Percentiles rank a stretch among this genome's conserved stretches.
phyloP scores from a whole-genome alignment of 345 rosid species.

The Acer campestre region DNA sequence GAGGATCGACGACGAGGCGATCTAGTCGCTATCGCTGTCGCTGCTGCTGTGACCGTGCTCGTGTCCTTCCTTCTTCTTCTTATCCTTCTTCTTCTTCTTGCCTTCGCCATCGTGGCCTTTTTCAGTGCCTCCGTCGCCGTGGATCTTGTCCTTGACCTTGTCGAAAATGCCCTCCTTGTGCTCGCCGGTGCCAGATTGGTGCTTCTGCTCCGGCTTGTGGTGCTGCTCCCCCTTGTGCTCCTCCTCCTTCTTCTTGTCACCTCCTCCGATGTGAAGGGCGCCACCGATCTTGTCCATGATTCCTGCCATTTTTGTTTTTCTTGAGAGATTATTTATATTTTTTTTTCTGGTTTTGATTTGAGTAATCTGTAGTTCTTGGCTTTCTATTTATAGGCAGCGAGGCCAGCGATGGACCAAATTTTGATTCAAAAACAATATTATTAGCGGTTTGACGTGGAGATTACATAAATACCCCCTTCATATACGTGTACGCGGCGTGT shows the following conservation, averaged over 20 bases:
- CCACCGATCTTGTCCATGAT: constrained; percentile 65
- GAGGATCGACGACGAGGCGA: background rate
- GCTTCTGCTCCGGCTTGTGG: constrained; percentile 29
- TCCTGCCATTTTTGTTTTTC: constrained; percentile 51
- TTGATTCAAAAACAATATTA: background rate
- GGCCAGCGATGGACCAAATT: background rate
- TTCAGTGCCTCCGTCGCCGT: constrained; percentile 34
- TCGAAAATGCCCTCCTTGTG: constrained; percentile 54
- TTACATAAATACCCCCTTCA: background rate
- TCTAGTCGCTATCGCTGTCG: constrained; percentile 76
- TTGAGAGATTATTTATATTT: background rate
- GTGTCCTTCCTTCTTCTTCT: constrained; percentile 42
- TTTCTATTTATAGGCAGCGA: constrained; percentile 7
- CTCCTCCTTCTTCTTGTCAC: constrained; percentile 42
- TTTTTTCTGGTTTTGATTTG: background rate
- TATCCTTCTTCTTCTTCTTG: constrained; percentile 51
- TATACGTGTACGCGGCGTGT: background rate
- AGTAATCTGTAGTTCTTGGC: background rate
- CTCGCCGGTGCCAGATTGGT: constrained; percentile 19
- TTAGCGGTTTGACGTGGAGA: background rate
- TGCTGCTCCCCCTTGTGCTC: constrained; percentile 46
- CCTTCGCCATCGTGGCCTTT: constrained; percentile 22
- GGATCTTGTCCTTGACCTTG: constrained; percentile 54
- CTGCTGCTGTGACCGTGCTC: constrained; percentile 39
- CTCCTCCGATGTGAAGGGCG: constrained; percentile 63